phyloP scores from a whole-genome alignment of 2,329 filamentous ascomycete genomes.

The Ciborinia camelliae region DNA sequence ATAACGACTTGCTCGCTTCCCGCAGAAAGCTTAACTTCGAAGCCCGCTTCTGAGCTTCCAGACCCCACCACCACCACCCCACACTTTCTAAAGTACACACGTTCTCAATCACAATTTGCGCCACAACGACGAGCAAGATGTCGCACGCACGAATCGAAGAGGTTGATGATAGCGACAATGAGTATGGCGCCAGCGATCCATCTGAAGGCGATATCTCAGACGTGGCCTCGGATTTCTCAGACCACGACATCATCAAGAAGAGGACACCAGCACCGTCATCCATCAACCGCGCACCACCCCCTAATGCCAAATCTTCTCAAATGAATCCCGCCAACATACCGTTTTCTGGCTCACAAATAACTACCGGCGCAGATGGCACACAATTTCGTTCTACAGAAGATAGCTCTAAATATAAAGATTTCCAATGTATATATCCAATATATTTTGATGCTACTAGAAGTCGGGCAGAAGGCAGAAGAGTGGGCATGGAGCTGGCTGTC shows the following conservation, averaged over 20 bases:
- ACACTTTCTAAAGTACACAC: background rate
- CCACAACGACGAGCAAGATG: slow-evolving; percentile 49
- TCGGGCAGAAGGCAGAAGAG: slow-evolving; percentile 77
- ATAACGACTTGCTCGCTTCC: background rate
- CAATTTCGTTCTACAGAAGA: slow-evolving; percentile 44
- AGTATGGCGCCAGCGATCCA: slow-evolving; percentile 60
- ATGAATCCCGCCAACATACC: slow-evolving; percentile 42
- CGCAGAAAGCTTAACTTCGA: background rate
- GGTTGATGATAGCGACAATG: slow-evolving; percentile 69
- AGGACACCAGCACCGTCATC: slow-evolving; percentile 9
- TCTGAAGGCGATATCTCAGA: slow-evolving; percentile 78
- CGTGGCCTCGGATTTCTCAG: slow-evolving; percentile 55
- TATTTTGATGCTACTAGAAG: slow-evolving; percentile 83
- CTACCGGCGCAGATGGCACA: slow-evolving; percentile 37
- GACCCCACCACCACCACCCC: slow-evolving; percentile 14
- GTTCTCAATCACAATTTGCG: slow-evolving; percentile 6
- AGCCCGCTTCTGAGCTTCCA: background rate
- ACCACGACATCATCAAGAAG: slow-evolving; percentile 39
- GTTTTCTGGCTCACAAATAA: slow-evolving; percentile 40
- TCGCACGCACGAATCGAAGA: slow-evolving; percentile 89
- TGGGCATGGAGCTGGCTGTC: slow-evolving; percentile 69
- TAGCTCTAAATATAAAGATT: slow-evolving; percentile 63
- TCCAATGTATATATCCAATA: slow-evolving; percentile 87
- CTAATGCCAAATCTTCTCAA: slow-evolving; percentile 39
- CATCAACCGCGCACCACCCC: slow-evolving; percentile 30